A percentile compares a stretch with the other conserved stretches of the same genome.
Evolutionary conservation across 768 basidiomycete genomes (phyloP).

Genomic region (Mycena maculata): DNA sequence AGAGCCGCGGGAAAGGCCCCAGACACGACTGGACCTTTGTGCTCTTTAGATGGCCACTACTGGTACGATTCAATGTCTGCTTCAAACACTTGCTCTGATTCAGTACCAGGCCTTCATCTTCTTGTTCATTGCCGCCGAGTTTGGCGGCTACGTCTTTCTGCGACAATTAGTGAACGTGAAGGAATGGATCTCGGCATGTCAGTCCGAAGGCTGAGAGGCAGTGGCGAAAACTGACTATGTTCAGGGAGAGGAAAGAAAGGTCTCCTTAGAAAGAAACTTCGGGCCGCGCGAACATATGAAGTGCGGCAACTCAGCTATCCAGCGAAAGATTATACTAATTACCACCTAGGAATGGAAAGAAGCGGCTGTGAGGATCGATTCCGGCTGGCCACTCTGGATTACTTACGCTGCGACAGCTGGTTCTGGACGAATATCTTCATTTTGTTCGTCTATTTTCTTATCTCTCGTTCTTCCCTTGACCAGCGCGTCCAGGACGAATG

Average conservation of each 20-base stretch:
- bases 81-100: background rate
- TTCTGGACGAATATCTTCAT: slow-evolving; percentile 81
- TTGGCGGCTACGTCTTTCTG: slow-evolving; percentile 87
- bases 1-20: slow-evolving; percentile 41
- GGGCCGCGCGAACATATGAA: slow-evolving; percentile 80
- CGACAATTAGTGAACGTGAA: slow-evolving; percentile 94
- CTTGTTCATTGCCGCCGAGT: slow-evolving; percentile 84
- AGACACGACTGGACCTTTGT: slow-evolving; percentile 81
- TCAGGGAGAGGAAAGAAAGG: slow-evolving; percentile 91
- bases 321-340: background rate
- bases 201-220: slow-evolving; percentile 10
- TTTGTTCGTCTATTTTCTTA: slow-evolving; percentile 52
- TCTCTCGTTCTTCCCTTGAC: background rate
- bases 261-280: slow-evolving; percentile 75
- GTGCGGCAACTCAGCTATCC: slow-evolving; percentile 46
- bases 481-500: slow-evolving; percentile 65
- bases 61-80: slow-evolving; percentile 60
- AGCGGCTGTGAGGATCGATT: slow-evolving; percentile 63
- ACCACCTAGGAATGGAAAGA: slow-evolving; percentile 83
- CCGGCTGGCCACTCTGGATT: background rate
- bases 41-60: slow-evolving; percentile 86
- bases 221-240: slow-evolving; percentile 7
- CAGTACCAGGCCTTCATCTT: slow-evolving; percentile 80
- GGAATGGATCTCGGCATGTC: slow-evolving; percentile 91
- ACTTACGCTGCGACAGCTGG: slow-evolving; percentile 21